These are phyloP conservation scores for Penicillium manginii DNA, from an alignment of 495 filamentous ascomycete genomes.

Conservation along the genomic window DNA sequence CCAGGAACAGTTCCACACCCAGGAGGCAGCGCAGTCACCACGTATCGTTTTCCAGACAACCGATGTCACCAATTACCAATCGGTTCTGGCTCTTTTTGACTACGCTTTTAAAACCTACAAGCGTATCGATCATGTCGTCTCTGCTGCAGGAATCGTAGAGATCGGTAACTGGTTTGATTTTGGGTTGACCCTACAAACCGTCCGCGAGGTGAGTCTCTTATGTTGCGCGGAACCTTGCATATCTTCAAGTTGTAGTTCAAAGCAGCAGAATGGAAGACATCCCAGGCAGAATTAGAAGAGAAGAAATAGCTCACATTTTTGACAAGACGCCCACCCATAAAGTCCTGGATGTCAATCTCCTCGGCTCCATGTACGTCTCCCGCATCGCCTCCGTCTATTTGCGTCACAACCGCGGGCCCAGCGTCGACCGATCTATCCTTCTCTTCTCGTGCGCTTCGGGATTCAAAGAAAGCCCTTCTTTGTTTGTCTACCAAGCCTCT, in stretches of 20 bases:
- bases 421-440: slow-evolving; percentile 48
- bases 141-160: slow-evolving; percentile 55
- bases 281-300: not conserved
- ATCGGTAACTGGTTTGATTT: slow-evolving; percentile 51
- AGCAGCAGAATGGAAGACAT: not conserved
- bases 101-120: slow-evolving; percentile 47
- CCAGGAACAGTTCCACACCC: slow-evolving; percentile 29
- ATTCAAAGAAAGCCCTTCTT: slow-evolving; percentile 50
- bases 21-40: slow-evolving; percentile 26
- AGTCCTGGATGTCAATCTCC: slow-evolving; percentile 54
- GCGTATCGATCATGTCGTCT: slow-evolving; percentile 55
- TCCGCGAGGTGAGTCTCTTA: slow-evolving; percentile 35
- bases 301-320: not conserved
- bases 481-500: slow-evolving; percentile 52
- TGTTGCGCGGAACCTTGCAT: not conserved
- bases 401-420: slow-evolving; percentile 44
- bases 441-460: slow-evolving; percentile 50
- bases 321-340: slow-evolving; percentile 45
- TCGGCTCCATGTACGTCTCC: slow-evolving; percentile 51
- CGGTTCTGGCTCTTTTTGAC: slow-evolving; percentile 49
- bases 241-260: not conserved
- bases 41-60: slow-evolving; percentile 41
- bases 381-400: slow-evolving; percentile 51
- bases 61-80: slow-evolving; percentile 51
- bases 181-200: slow-evolving; percentile 36